A percentile compares a stretch with the other conserved stretches of the same genome.
Conservation (phyloP, 2,329 filamentous ascomycete genomes). For the Ascomycota sp. region DNA sequence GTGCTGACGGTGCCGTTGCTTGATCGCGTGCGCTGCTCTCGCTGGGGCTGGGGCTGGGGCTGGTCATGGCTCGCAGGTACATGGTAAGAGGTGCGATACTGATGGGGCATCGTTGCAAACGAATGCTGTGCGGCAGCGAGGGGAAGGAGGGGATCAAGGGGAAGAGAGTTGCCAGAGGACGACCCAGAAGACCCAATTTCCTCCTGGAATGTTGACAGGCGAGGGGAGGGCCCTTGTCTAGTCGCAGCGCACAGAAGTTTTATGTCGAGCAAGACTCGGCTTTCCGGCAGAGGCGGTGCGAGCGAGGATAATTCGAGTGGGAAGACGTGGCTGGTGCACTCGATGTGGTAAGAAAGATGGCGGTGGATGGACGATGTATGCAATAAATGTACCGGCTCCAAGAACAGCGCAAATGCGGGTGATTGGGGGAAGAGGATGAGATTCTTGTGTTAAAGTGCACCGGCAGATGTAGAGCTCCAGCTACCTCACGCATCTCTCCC, state of each 20-base stretch:
- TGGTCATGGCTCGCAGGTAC: constrained; percentile 14
- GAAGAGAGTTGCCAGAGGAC: neutral
- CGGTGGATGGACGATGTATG: neutral
- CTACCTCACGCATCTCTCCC: constrained; percentile 1
- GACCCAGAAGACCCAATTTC: neutral
- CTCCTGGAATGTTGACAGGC: constrained; percentile 3
- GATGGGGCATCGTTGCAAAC: constrained; percentile 21
- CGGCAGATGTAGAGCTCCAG: neutral
- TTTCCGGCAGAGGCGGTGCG: neutral
- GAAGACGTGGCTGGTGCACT: too few species aligned
- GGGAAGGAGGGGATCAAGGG: constrained; percentile 1
- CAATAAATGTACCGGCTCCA: neutral
- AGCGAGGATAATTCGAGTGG: neutral
- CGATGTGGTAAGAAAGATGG: neutral
- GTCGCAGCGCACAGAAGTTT: neutral
- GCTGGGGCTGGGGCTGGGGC: constrained; percentile 8
- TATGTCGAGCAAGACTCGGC: neutral
- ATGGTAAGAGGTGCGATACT: constrained; percentile 33
- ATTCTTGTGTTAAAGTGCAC: neutral
- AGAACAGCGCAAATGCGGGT: neutral
- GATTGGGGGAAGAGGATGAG: neutral
- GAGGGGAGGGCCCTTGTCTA: neutral
- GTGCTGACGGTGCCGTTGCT: constrained; percentile 85
- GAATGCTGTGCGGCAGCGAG: neutral
- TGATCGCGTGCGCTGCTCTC: constrained; percentile 36